Evolutionary conservation across 2,329 filamentous ascomycete species (phyloP), one percentile per base, ranked within the genome.

Genomic region (Capronia epimyces): DNA sequence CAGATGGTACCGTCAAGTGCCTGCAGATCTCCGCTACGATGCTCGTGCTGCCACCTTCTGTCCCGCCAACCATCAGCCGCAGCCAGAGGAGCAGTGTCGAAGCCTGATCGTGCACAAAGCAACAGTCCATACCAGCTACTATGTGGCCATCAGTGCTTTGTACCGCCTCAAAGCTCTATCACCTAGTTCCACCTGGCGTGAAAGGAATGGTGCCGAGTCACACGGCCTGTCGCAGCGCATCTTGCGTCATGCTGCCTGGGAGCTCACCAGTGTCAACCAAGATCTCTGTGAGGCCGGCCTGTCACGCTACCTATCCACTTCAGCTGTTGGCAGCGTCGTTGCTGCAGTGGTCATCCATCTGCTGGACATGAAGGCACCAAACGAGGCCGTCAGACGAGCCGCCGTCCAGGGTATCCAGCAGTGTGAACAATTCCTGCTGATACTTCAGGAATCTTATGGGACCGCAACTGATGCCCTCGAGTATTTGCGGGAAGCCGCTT

Each of bases 111-210:
- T 46, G 10, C 31, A 40, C 15, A 46, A 46, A 46, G 20, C 44
- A 13, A 46, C 44, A 15, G 21, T 46, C 8, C 34, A 46, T 31
- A 21, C 25, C 22, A 16, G 34, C 21, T 46, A 46, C 21, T 31
- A 46, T 39, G 44, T 46, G 31, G 16, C 44, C 2, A 46, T 39
- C 34, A 46, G 44, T 22, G 44, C 44, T 8, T 39, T 46, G 20
- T 46, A 46, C 22, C 44, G 44, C 3, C 31, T 46, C 31, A 46
- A 46, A 29, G 44, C 31, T 27, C 31, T 46, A 12, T 46, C 44
- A 2, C 44, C 44, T 12, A 46, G 12, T 18, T 46, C 44, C 8
- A 27, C 44, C 10, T 46, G 44, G 44, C 31, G 44, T 25, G 44
- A 46, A 12, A 29, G 8, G 2, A 13, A 13, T 13, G 27, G 27